Percentiles rank a stretch among this genome's conserved stretches.
Conservation (phyloP, 495 filamentous ascomycete species). For the Pseudevernia furfuracea region DNA sequence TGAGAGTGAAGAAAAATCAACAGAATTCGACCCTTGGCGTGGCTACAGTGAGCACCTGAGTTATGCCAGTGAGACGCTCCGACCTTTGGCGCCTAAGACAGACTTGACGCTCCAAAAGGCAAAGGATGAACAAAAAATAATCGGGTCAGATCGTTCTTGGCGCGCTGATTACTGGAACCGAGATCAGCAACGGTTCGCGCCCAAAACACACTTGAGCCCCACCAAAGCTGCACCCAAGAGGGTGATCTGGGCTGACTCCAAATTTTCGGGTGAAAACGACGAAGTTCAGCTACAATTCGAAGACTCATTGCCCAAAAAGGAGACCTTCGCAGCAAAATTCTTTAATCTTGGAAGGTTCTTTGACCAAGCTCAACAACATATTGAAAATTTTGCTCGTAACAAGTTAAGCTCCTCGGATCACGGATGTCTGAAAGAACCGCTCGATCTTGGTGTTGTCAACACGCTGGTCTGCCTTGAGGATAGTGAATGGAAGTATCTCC, state of each 20-base stretch:
- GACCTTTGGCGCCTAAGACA: neutral
- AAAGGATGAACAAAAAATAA: neutral
- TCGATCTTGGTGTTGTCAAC: slow-evolving; percentile 30
- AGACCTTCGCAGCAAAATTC: neutral
- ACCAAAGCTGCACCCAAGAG: neutral
- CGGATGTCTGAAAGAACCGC: slow-evolving; percentile 2
- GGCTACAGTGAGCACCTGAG: neutral
- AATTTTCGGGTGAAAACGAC: neutral
- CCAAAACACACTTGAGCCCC: neutral
- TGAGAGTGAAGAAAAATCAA: neutral
- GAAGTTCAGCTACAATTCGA: neutral
- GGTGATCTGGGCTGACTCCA: neutral
- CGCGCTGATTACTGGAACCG: neutral
- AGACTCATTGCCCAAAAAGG: neutral
- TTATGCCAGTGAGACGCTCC: neutral
- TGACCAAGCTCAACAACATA: slow-evolving; percentile 16
- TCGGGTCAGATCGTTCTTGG: neutral
- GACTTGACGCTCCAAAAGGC: neutral
- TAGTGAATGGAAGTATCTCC: slow-evolving; percentile 45
- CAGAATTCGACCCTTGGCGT: neutral
- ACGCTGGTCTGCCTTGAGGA: slow-evolving; percentile 43
- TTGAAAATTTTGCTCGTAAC: slow-evolving; percentile 19
- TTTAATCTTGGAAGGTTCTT: slow-evolving; percentile 20
- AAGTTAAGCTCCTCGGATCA: slow-evolving; percentile 23
- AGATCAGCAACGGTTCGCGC: neutral